Conservation (phyloP, 1,284 basidiomycete genomes). For the Malassezia brasiliensis region DNA sequence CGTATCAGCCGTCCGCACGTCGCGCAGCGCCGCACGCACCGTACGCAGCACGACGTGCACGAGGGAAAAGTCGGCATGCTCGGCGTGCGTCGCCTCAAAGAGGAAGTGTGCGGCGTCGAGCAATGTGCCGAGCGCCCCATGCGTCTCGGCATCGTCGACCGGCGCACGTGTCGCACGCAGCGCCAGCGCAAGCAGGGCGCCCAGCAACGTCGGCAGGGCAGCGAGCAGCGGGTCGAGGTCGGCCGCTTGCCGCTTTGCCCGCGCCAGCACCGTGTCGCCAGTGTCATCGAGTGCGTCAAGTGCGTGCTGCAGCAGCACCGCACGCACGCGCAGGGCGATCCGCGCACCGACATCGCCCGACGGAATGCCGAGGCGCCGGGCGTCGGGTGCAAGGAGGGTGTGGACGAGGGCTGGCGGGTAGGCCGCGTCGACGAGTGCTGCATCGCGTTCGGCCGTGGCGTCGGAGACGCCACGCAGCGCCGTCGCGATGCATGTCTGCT, state of each 20-base stretch:
- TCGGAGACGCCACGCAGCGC: neutral
- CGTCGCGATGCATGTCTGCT: neutral
- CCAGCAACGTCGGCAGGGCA: constrained; percentile 1
- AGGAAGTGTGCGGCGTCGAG: constrained; percentile 2
- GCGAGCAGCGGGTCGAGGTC: neutral
- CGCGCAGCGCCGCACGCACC: constrained; percentile 14
- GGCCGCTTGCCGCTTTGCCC: neutral
- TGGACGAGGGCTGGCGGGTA: neutral
- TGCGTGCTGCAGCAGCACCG: neutral
- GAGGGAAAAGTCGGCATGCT: constrained; percentile 49
- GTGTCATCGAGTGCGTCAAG: neutral
- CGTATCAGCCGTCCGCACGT: neutral
- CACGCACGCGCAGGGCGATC: neutral
- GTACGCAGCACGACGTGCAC: constrained; percentile 50
- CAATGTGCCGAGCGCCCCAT: neutral
- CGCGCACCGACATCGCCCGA: neutral
- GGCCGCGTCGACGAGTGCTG: neutral
- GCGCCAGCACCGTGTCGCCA: neutral
- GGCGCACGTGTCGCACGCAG: neutral
- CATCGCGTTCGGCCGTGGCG: neutral
- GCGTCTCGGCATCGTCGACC: neutral
- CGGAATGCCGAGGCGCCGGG: neutral
- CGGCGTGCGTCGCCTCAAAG: neutral
- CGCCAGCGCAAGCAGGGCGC: neutral
- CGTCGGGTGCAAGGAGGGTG: neutral